A percentile compares a stretch with the other conserved stretches of the same genome.
These are phyloP conservation scores for Drosera spatulata DNA, from an alignment of 179 eudicot genomes.

Conservation along the genomic window DNA sequence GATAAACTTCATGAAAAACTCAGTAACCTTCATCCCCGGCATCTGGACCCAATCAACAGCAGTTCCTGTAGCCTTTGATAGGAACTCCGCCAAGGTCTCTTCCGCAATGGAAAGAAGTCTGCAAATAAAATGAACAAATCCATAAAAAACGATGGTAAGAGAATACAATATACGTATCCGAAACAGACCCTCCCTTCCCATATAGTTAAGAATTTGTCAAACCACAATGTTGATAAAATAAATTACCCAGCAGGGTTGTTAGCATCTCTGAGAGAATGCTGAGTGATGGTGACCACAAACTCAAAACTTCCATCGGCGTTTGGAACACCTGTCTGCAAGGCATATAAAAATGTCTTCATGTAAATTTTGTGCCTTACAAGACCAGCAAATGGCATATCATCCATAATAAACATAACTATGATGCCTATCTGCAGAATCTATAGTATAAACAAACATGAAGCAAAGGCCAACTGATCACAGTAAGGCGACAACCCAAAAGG, in stretches of 20 bases:
- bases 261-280: conserved; percentile 65
- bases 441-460: too few relatives aligned
- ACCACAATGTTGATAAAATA: conserved; percentile 2
- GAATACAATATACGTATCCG: neutral
- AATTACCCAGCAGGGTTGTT: conserved; percentile 87
- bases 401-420: too few relatives aligned
- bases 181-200: neutral
- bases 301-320: conserved; percentile 69
- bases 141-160: neutral
- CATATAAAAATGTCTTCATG: neutral
- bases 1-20: neutral
- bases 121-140: conserved; percentile 8
- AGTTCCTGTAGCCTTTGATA: conserved; percentile 99
- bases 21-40: conserved; percentile 99
- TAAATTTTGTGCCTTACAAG: neutral
- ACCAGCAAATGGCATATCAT: too few relatives aligned
- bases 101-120: conserved; percentile 96
- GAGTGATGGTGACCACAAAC: conserved; percentile 75
- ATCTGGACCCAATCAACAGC: conserved; percentile 99
- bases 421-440: too few relatives aligned
- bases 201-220: neutral
- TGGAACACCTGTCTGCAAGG: conserved; percentile 42
- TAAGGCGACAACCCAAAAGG: too few relatives aligned
- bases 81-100: conserved; percentile 99
- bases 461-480: too few relatives aligned